Evolutionary conservation across 805 yeast species (phyloP).

Genomic region (Lipomyces spencermartinsiae): DNA sequence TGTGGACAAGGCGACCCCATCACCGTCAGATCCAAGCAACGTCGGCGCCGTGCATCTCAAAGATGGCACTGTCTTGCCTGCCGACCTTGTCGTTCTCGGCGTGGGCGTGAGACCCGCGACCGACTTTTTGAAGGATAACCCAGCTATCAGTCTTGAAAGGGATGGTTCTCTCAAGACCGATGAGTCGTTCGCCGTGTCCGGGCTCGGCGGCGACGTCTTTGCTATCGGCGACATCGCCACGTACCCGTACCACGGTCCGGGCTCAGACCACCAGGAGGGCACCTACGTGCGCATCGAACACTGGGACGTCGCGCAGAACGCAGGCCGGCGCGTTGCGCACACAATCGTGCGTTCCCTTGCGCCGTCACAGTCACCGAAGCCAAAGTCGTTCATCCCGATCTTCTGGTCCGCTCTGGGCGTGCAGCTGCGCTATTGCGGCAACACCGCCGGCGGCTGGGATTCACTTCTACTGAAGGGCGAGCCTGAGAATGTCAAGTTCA

Average conservation of each 20-base stretch:
- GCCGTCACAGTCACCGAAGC: slow-evolving; percentile 6
- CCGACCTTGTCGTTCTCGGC: slow-evolving; percentile 22
- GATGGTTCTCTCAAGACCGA: slow-evolving; percentile 21
- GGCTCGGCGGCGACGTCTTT: slow-evolving; percentile 21
- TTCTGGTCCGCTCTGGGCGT: slow-evolving; percentile 27
- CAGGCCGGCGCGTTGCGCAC: slow-evolving; percentile 13
- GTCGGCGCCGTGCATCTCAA: slow-evolving; percentile 17
- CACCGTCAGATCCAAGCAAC: not conserved
- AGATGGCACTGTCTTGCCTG: slow-evolving; percentile 17
- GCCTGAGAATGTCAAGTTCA: slow-evolving; percentile 10
- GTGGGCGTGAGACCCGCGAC: slow-evolving; percentile 21
- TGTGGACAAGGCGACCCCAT: slow-evolving; percentile 7
- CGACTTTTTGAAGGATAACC: slow-evolving; percentile 6
- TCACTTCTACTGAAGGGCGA: slow-evolving; percentile 16
- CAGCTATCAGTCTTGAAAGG: slow-evolving; percentile 10
- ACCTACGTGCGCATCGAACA: slow-evolving; percentile 19
- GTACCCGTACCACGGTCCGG: slow-evolving; percentile 17
- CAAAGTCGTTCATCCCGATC: slow-evolving; percentile 18
- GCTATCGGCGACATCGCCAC: slow-evolving; percentile 27
- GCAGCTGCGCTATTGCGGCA: slow-evolving; percentile 24
- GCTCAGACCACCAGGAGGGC: slow-evolving; percentile 2
- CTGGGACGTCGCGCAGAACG: slow-evolving; percentile 21
- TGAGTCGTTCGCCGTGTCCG: slow-evolving; percentile 15
- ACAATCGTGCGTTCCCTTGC: slow-evolving; percentile 2
- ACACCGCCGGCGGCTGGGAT: slow-evolving; percentile 18